Percentiles rank a stretch among this genome's conserved stretches.
Evolutionary conservation across 441 rosid species (phyloP).

Genomic region (Daphne laureola): DNA sequence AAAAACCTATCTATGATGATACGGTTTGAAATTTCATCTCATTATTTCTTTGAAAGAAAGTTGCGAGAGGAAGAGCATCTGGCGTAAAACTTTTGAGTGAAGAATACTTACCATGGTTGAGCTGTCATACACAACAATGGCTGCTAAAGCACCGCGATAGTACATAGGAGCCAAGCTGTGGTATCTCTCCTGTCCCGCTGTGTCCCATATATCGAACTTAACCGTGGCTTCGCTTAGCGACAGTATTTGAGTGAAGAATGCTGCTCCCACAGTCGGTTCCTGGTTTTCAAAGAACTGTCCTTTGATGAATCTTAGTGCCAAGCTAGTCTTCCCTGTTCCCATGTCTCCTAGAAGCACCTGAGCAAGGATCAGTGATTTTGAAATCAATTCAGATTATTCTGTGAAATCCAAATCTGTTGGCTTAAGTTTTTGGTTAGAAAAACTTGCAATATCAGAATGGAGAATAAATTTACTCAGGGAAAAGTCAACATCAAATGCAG

Average conservation of each 20-base stretch:
- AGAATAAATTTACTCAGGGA: too few relatives aligned
- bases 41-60: too few relatives aligned
- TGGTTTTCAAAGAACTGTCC: slow-evolving; percentile 35
- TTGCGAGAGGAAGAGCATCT: too few relatives aligned
- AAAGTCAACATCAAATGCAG: neutral
- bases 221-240: slow-evolving; percentile 38
- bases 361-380: neutral
- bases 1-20: too few relatives aligned
- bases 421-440: too few relatives aligned
- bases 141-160: slow-evolving; percentile 40
- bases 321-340: slow-evolving; percentile 46
- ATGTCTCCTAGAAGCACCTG: slow-evolving; percentile 47
- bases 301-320: slow-evolving; percentile 35
- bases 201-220: slow-evolving; percentile 45
- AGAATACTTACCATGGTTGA: slow-evolving; percentile 30
- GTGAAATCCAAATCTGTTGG: too few relatives aligned
- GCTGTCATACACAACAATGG: slow-evolving; percentile 37
- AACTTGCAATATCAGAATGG: too few relatives aligned
- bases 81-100: too few relatives aligned
- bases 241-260: slow-evolving; percentile 41
- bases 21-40: too few relatives aligned
- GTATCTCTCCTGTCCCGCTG: slow-evolving; percentile 41
- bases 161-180: slow-evolving; percentile 47
- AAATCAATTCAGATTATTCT: too few relatives aligned
- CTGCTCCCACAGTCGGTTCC: slow-evolving; percentile 45